Base-by-base conservation (phyloP, 768 basidiomycete genomes). In the Lactarius psammicola region DNA sequence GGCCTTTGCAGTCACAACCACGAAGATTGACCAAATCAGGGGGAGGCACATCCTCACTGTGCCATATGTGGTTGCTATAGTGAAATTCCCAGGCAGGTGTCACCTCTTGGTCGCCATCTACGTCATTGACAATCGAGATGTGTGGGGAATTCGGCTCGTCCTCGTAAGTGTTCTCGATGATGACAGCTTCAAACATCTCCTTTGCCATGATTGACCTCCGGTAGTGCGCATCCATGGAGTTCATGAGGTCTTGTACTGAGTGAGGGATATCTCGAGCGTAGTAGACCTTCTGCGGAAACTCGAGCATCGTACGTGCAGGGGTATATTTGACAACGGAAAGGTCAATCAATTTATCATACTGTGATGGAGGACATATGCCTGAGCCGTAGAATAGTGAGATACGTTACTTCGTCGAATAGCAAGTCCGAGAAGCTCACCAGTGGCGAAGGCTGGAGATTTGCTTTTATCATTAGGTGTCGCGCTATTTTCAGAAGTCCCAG, bases 71-170 rank as follows among this genome's bases (percentile, higher is more conserved):
- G 74, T 96, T 95, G 13, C 90, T 87, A 74, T 96, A 96, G 66
- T 87, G 80, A 71, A 95, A 97, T 71, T 96, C 94, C 85, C 90
- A 93, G 30, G 83, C 84, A 0, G 94, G 94, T 26, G 87, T 84
- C 11, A 84, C 79, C 66, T 89, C 88, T 56, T 54, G 38, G 26
- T 62, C 69, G 10, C 80, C 73, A 66, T 92, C 91, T 28, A 92
- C 78, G 0, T 82, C 75, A 71, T 95, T 94, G 59, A 85, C 73
- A 30, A 96, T 81, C 18, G 76, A 76, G 70, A 96, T 90, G 6
- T 76, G 77, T 0, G 90, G 92, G 2, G 90, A 87, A 54, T 83
- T 72, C 0, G 85, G 87, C 66, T 94, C 92, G 69, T 89, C 87
- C 6, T 79, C 76, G 26, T 80, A 80, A 0, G 88, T 89, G 64